Evolutionary conservation across 1,139 yeast species (phyloP), one percentile per base, ranked within the genome.

Genomic region (Protomyces gravidus): DNA sequence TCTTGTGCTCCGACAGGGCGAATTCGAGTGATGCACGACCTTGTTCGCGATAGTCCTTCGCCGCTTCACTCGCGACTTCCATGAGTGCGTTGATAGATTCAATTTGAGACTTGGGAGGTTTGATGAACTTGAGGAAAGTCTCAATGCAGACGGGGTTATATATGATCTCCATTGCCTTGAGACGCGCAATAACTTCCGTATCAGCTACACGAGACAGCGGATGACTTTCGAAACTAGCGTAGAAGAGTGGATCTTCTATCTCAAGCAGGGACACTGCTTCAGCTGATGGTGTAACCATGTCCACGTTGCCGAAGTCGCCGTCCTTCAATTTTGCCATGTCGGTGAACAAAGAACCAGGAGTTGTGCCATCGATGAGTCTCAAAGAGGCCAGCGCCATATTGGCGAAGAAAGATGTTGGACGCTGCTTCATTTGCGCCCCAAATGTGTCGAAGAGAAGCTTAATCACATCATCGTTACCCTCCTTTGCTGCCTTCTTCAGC

Each of bases 31-130:
- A 97, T 64, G 94, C 80, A 68, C 97, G 78, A 0, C 98, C 92
- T 70, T 89, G 96, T 28, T 85, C 78, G 0, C 96, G 84, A 64
- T 94, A 76, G 1, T 95, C 97, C 69, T 89, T 96, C 62, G 94
- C 86, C 0, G 97, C 89, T 0, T 92, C 89, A 65, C 90, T 96
- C 0, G 99, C 98, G 0, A 96, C 97, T 70, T 84, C 86, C 83
- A 94, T 83, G 28, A 94, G 82, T 4, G 95, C 95, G 30, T 92
- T 95, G 42, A 94, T 82, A 0, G 97, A 89, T 68, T 89, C 96
- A 62, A 85, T 76, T 67, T 90, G 96, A 39, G 83, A 82, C 62
- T 82, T 83, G 13, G 97, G 96, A 1, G 97, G 96, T 50, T 80
- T 83, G 75, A 94, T 92, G 68, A 94, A 92, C 60, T 72, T 73